Evolutionary conservation across 257 asterid species (phyloP), one percentile per base, ranked within the genome.

Genomic region (Paulownia fortunei): DNA sequence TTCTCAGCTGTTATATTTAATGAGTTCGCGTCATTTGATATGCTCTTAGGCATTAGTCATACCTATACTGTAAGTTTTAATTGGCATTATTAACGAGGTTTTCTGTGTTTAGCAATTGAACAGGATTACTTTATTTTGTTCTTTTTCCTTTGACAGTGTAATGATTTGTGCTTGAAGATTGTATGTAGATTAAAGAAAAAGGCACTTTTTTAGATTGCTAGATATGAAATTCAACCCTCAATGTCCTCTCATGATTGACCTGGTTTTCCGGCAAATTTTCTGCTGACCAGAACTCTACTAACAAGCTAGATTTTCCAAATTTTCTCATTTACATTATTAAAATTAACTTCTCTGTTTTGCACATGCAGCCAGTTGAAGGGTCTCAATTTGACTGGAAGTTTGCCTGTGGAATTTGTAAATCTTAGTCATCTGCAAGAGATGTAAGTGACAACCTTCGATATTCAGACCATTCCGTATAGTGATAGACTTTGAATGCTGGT

Each of bases 351-450:
- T 82, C 67, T 74, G 55, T 67, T 64, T 47, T 83, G 49, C 67
- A 51, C 42, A 18, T 75, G 37, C 89, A 92, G 98, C 70, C 73
- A 55, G 79, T n/a, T 94, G 88, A 86, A 82, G 84, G 87, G 92
- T 76, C 87, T 89, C 70, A 90, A 84, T 79, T 75, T 95, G 88
- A 80, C 87, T 5, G 99, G 98, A 81, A 80, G 36, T 72, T 75
- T 95, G 82, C 97, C 99, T 3, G 83, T 55, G 82, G 98, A 91
- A 64, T 86, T 95, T 65, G 80, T 74, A 16, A 81, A 90, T 73
- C 97, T 95, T 49, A 75, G 56, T 27, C 70, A 84, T 77, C 87
- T 93, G 74, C 76, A 6, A 62, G 86, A 82, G 63, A 16, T 95
- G 99, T 95, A 87, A 90, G 97, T 69, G 37, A 44, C 51, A 47